phyloP scores from a whole-genome alignment of 192 early-diverging fungal species.

The Linnemannia hyalina region DNA sequence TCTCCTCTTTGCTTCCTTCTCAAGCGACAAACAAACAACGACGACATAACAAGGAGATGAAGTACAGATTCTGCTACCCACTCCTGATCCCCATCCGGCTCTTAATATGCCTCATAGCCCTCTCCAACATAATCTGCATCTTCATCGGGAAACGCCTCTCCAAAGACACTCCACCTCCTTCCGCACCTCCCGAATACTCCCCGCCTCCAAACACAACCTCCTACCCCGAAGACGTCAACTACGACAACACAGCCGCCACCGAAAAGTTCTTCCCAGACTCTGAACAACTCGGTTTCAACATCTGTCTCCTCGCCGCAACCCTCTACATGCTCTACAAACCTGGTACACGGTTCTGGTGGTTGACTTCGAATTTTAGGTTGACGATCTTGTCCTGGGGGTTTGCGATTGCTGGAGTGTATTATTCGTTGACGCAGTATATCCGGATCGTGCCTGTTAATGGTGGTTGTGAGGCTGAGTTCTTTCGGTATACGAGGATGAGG shows the following conservation, averaged over 20 bases:
- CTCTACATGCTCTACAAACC: not conserved
- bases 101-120: not conserved
- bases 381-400: not conserved
- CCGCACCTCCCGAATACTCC: not conserved
- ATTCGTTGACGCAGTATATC: not conserved
- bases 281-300: constrained; percentile 18
- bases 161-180: not conserved
- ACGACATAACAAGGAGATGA: not conserved
- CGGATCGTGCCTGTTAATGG: not conserved
- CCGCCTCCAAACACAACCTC: not conserved
- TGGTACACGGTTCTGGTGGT: constrained; percentile 2
- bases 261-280: constrained; percentile 19
- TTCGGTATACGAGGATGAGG: constrained; percentile 3
- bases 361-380: not conserved
- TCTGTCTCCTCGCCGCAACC: not conserved
- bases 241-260: constrained; percentile 2
- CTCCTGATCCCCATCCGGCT: not conserved
- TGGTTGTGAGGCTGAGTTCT: not conserved
- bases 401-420: not conserved
- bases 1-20: not conserved
- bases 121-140: constrained; percentile 7
- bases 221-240: not conserved
- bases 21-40: not conserved
- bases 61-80: constrained; percentile 2
- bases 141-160: not conserved